phyloP scores from a whole-genome alignment of 2,329 filamentous ascomycete genomes.

The Claviceps citrina region DNA sequence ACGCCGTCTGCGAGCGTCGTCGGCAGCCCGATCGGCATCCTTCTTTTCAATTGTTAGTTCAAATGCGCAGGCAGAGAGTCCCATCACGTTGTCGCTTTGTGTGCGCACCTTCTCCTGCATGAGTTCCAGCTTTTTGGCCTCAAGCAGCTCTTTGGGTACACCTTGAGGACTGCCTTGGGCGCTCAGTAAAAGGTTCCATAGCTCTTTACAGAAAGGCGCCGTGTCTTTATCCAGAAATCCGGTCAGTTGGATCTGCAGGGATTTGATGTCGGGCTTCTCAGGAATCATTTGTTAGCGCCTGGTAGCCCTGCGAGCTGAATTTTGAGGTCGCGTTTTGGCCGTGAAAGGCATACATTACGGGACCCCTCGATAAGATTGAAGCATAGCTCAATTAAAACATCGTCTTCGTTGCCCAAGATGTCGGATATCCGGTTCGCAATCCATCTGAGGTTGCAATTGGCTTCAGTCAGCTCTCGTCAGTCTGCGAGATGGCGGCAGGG shows the following conservation, averaged over 20 bases:
- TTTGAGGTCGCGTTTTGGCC: not conserved
- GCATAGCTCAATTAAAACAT: slow-evolving; percentile 82
- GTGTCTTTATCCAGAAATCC: slow-evolving; percentile 93
- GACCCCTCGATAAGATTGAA: slow-evolving; percentile 56
- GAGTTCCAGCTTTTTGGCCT: slow-evolving; percentile 90
- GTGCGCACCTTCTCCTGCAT: slow-evolving; percentile 75
- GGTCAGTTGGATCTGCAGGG: slow-evolving; percentile 82
- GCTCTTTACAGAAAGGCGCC: slow-evolving; percentile 72
- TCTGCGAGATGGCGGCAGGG: not conserved
- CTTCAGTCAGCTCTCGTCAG: slow-evolving; percentile 9
- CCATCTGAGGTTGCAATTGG: slow-evolving; percentile 58
- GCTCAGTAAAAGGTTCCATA: slow-evolving; percentile 85
- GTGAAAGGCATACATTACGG: slow-evolving; percentile 44
- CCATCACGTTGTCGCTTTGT: no score
- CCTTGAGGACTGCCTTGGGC: slow-evolving; percentile 79
- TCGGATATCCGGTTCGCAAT: slow-evolving; percentile 77
- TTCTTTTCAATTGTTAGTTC: slow-evolving; percentile 34
- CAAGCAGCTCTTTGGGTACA: slow-evolving; percentile 83
- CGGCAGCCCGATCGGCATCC: slow-evolving; percentile 67
- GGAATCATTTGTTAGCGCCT: slow-evolving; percentile 21
- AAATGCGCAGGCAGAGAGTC: not conserved
- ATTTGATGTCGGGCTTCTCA: slow-evolving; percentile 79
- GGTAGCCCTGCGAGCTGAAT: not conserved
- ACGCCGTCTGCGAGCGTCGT: slow-evolving; percentile 55
- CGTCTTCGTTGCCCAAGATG: slow-evolving; percentile 84